These are phyloP conservation scores for Thelonectria olida DNA, from an alignment of 2,329 filamentous ascomycete genomes.

Conservation along the genomic window DNA sequence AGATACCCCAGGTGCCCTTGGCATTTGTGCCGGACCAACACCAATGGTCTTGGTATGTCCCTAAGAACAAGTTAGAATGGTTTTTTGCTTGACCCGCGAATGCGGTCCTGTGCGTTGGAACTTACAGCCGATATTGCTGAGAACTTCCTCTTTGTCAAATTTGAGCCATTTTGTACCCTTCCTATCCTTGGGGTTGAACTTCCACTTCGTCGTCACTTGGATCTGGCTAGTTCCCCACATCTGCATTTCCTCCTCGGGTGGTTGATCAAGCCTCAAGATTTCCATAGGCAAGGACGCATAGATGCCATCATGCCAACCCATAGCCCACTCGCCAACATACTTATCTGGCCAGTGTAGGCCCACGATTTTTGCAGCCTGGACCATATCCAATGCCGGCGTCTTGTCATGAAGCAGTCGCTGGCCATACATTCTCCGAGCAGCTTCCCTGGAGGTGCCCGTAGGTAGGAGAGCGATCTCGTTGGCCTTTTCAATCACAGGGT, in stretches of 20 bases:
- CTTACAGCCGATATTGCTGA: constrained; percentile 70
- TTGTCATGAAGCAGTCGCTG: constrained; percentile 56
- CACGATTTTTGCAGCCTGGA: constrained; percentile 58
- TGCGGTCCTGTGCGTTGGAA: constrained; percentile 31
- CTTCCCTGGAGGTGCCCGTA: constrained; percentile 55
- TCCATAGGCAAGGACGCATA: constrained; percentile 61
- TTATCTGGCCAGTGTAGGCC: constrained; percentile 61
- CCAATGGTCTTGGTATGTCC: constrained; percentile 60
- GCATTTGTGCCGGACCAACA: constrained; percentile 65
- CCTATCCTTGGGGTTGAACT: constrained; percentile 57
- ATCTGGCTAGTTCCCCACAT: constrained; percentile 58
- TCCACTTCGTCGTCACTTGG: constrained; percentile 62
- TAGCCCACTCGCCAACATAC: constrained; percentile 65
- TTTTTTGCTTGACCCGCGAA: neutral
- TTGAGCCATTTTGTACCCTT: constrained; percentile 59
- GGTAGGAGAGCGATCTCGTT: constrained; percentile 54
- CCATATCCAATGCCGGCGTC: constrained; percentile 56
- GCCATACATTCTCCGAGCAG: constrained; percentile 57
- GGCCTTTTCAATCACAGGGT: constrained; percentile 53
- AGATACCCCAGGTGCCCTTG: constrained; percentile 63
- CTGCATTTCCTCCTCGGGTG: constrained; percentile 56
- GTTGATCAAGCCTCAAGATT: constrained; percentile 57
- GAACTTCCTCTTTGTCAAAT: constrained; percentile 73
- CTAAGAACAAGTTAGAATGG: constrained; percentile 41
- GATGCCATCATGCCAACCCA: constrained; percentile 65